Evolutionary conservation across 345 rosid genomes (phyloP).

Genomic region (Citrus trifoliata): DNA sequence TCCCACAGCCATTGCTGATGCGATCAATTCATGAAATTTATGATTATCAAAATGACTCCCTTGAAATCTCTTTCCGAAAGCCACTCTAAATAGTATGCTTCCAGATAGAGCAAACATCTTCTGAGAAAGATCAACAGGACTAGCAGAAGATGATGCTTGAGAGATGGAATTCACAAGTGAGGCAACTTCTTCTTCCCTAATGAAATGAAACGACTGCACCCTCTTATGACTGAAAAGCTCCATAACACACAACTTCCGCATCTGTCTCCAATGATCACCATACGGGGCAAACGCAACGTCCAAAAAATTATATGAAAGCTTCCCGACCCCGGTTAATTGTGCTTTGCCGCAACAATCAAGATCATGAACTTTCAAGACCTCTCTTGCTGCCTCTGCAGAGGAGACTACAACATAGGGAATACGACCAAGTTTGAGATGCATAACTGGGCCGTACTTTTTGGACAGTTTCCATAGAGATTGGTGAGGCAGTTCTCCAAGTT

Average conservation of each 20-base stretch:
- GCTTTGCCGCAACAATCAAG: slow-evolving; percentile 33
- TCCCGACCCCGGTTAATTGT: slow-evolving; percentile 7
- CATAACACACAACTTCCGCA: slow-evolving; percentile 22
- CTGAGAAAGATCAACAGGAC: slow-evolving; percentile 29
- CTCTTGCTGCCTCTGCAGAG: slow-evolving; percentile 31
- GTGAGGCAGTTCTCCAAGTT: slow-evolving; percentile 29
- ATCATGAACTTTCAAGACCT: slow-evolving; percentile 31
- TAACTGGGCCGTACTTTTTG: slow-evolving; percentile 27
- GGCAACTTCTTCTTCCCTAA: slow-evolving; percentile 37
- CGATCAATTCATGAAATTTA: slow-evolving; percentile 10
- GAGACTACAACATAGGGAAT: slow-evolving; percentile 24
- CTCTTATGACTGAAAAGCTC: slow-evolving; percentile 33
- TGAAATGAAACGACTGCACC: slow-evolving; percentile 27
- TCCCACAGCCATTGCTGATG: slow-evolving; percentile 6
- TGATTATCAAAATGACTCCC: slow-evolving; percentile 16
- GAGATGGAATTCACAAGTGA: slow-evolving; percentile 27
- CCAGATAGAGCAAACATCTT: slow-evolving; percentile 23
- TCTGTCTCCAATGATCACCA: slow-evolving; percentile 33
- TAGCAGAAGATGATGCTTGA: slow-evolving; percentile 11
- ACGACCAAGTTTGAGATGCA: slow-evolving; percentile 29
- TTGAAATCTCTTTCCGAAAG: slow-evolving; percentile 30
- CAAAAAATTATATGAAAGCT: slow-evolving; percentile 13
- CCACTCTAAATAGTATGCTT: slow-evolving; percentile 28
- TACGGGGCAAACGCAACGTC: slow-evolving; percentile 32
- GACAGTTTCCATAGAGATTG: slow-evolving; percentile 32